Percentiles rank a stretch among this genome's conserved stretches.
phyloP scores from a whole-genome alignment of 2,329 filamentous ascomycete genomes.

The Trichoderma gracile region DNA sequence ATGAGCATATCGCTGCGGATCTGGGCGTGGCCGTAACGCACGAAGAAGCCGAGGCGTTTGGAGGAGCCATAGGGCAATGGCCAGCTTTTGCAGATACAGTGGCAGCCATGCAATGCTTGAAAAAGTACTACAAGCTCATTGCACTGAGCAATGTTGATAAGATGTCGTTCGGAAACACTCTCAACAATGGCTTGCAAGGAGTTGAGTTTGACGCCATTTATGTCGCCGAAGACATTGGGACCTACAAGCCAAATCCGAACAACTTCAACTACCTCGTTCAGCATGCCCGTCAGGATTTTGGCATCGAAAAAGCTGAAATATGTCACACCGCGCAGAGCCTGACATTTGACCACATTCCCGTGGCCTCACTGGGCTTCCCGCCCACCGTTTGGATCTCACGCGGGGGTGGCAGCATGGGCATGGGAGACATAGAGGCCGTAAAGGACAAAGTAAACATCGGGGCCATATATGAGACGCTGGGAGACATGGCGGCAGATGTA shows the following conservation, averaged over 20 bases:
- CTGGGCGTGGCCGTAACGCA: constrained; percentile 38
- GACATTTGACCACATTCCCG: constrained; percentile 65
- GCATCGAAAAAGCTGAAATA: constrained; percentile 52
- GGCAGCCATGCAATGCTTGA: constrained; percentile 50
- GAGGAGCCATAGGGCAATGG: constrained; percentile 53
- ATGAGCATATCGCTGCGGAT: constrained; percentile 47
- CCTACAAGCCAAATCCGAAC: constrained; percentile 63
- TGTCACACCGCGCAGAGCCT: constrained; percentile 69
- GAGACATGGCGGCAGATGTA: constrained; percentile 56
- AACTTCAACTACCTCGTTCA: constrained; percentile 65
- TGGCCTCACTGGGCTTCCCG: constrained; percentile 58
- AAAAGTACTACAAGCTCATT: constrained; percentile 55
- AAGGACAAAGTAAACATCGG: constrained; percentile 57
- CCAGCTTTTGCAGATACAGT: constrained; percentile 58
- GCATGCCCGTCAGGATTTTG: constrained; percentile 53
- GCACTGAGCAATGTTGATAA: constrained; percentile 61
- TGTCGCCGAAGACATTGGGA: constrained; percentile 69
- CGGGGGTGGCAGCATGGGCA: constrained; percentile 43
- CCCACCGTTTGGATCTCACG: constrained; percentile 63
- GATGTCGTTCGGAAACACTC: constrained; percentile 31
- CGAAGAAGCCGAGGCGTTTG: constrained; percentile 50
- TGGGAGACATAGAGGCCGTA: constrained; percentile 43
- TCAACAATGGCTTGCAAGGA: constrained; percentile 44
- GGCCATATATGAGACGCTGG: constrained; percentile 46
- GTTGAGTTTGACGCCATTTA: constrained; percentile 61